A percentile compares a stretch with the other conserved stretches of the same genome.
phyloP scores from a whole-genome alignment of 2,329 filamentous ascomycete species.

The Rhinocladiella similis region DNA sequence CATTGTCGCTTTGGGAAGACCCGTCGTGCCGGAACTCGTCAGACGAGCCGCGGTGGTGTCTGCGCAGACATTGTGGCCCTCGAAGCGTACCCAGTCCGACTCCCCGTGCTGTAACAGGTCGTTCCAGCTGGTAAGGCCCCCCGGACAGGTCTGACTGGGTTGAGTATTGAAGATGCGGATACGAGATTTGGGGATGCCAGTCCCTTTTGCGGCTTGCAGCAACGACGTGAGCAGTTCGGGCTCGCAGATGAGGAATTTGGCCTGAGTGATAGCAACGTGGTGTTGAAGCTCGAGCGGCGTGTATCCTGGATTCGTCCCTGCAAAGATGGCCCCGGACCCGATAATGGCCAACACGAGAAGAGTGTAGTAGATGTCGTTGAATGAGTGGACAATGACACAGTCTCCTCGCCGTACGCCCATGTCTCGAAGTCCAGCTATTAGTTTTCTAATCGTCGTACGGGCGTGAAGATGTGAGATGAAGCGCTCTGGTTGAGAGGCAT shows the following conservation, averaged over 20 bases:
- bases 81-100: slow-evolving; percentile 48
- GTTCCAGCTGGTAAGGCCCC: slow-evolving; percentile 6
- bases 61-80: slow-evolving; percentile 37
- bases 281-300: slow-evolving; percentile 50
- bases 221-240: slow-evolving; percentile 29
- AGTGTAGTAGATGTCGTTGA: slow-evolving; percentile 50
- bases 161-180: slow-evolving; percentile 13
- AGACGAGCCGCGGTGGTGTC: slow-evolving; percentile 49
- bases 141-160: slow-evolving; percentile 2
- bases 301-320: slow-evolving; percentile 52
- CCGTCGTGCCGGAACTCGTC: slow-evolving; percentile 61
- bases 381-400: slow-evolving; percentile 56
- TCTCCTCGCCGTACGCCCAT: slow-evolving; percentile 44
- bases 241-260: slow-evolving; percentile 48
- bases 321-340: slow-evolving; percentile 50
- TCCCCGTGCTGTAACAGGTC: slow-evolving; percentile 14
- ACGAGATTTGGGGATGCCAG: slow-evolving; percentile 1
- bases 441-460: slow-evolving; percentile 42
- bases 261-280: slow-evolving; percentile 44
- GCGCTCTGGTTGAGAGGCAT: slow-evolving; percentile 45
- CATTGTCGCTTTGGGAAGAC: slow-evolving; percentile 59
- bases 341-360: slow-evolving; percentile 43
- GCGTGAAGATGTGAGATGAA: slow-evolving; percentile 15
- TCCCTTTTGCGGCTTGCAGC: slow-evolving; percentile 6
- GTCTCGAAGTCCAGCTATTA: slow-evolving; percentile 51